phyloP scores from a whole-genome alignment of 306 rosid species.

The Dryas alaskensis region DNA sequence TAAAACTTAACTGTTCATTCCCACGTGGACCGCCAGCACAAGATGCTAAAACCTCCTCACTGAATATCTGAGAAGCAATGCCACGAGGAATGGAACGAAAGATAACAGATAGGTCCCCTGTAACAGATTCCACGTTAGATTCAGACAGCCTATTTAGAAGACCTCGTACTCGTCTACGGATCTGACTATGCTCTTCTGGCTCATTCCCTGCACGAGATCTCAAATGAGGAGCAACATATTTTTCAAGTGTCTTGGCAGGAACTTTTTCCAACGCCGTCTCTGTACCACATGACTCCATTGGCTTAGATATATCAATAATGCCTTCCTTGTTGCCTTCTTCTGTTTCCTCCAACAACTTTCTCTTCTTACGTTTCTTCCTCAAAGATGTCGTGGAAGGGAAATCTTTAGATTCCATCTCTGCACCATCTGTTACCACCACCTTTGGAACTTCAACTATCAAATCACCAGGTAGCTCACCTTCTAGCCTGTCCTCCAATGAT shows the following conservation, averaged over 20 bases:
- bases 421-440: conserved; percentile 25
- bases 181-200: conserved; percentile 64
- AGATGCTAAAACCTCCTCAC: conserved; percentile 71
- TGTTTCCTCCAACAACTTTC: conserved; percentile 29
- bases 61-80: conserved; percentile 58
- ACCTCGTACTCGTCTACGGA: conserved; percentile 62
- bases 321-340: conserved; percentile 30
- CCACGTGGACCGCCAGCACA: conserved; percentile 82
- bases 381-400: conserved; percentile 21
- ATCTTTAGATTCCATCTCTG: conserved; percentile 32
- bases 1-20: conserved; percentile 68
- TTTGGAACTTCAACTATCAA: conserved; percentile 17
- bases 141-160: conserved; percentile 69
- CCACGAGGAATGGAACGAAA: conserved; percentile 57
- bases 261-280: conserved; percentile 26
- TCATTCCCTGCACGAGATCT: conserved; percentile 65
- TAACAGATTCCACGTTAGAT: conserved; percentile 68
- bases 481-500: conserved; percentile 27
- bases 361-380: conserved; percentile 46
- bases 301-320: conserved; percentile 16
- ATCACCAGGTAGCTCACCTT: conserved; percentile 27
- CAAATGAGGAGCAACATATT: conserved; percentile 71
- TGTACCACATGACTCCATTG: conserved; percentile 17
- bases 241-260: conserved; percentile 40
- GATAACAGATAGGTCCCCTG: conserved; percentile 57